Conservation (phyloP, 78 protist genomes). For the Speleostelium caveatum region DNA sequence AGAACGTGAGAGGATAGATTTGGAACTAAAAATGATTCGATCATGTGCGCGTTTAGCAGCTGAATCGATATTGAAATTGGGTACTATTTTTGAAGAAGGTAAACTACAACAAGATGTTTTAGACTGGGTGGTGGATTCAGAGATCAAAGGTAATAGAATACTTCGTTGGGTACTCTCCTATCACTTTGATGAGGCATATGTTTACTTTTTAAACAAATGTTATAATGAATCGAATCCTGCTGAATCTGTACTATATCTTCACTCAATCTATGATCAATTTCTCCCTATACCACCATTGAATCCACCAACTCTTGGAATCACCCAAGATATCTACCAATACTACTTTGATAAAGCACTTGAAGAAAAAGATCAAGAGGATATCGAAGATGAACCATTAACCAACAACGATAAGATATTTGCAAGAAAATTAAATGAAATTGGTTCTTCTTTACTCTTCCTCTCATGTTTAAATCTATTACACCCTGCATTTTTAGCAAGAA, state of each 20-base stretch:
- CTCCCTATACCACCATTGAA: slow-evolving; percentile 61
- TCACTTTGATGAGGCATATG: slow-evolving; percentile 69
- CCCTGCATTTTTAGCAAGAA: slow-evolving; percentile 60
- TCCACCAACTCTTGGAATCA: slow-evolving; percentile 71
- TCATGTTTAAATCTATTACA: slow-evolving; percentile 41
- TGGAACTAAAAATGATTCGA: slow-evolving; percentile 38
- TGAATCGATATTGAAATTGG: slow-evolving; percentile 31
- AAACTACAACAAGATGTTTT: slow-evolving; percentile 32
- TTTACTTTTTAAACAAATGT: slow-evolving; percentile 27
- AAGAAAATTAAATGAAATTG: slow-evolving; percentile 34
- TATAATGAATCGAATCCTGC: slow-evolving; percentile 34
- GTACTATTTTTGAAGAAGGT: slow-evolving; percentile 60
- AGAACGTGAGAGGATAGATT: slow-evolving; percentile 29
- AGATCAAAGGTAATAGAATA: slow-evolving; percentile 57
- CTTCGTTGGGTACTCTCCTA: slow-evolving; percentile 72
- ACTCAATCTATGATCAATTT: slow-evolving; percentile 70
- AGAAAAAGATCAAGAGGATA: slow-evolving; percentile 58
- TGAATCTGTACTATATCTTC: slow-evolving; percentile 51
- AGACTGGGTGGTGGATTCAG: slow-evolving; percentile 70
- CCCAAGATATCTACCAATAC: slow-evolving; percentile 64
- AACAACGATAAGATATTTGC: slow-evolving; percentile 22
- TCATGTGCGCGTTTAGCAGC: slow-evolving; percentile 64
- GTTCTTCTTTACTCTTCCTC: slow-evolving; percentile 31
- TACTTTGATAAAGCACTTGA: slow-evolving; percentile 57
- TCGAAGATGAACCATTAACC: slow-evolving; percentile 45